Conservation (phyloP, 345 rosid species). For the Linum lewisii region DNA sequence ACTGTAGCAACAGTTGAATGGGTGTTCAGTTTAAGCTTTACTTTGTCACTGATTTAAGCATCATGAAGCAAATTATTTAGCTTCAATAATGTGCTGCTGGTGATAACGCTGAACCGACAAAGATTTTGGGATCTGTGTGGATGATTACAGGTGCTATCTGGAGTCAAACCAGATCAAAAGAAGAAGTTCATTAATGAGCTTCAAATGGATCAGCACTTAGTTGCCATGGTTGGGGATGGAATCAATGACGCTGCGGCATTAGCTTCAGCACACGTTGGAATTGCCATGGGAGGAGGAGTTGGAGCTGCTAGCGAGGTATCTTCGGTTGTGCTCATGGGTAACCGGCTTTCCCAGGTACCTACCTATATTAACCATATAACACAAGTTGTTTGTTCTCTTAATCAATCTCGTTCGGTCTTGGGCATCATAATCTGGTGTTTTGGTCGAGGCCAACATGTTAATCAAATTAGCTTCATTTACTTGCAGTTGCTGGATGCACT, state of each 20-base stretch:
- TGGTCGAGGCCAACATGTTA: constrained; percentile 7
- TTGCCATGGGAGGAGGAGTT: constrained; percentile 92
- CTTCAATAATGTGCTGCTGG: no score
- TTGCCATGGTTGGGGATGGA: constrained; percentile 98
- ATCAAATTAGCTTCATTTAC: constrained; percentile 12
- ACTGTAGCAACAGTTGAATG: not conserved
- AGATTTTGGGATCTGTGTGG: not conserved
- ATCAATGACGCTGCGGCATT: constrained; percentile 96
- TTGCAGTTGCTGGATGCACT: constrained; percentile 83
- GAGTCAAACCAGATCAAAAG: constrained; percentile 79
- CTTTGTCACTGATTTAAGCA: not conserved
- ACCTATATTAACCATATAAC: not conserved
- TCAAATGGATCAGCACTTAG: constrained; percentile 57
- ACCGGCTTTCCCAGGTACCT: constrained; percentile 73
- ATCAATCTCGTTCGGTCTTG: no score
- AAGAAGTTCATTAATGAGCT: constrained; percentile 60
- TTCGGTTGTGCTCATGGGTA: constrained; percentile 84
- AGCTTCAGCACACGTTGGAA: constrained; percentile 84
- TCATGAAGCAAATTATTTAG: no score
- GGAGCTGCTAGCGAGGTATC: constrained; percentile 97
- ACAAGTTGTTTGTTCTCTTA: no score
- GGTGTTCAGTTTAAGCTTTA: not conserved
- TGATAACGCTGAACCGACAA: not conserved
- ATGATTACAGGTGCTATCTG: constrained; percentile 58
- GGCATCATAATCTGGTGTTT: not conserved